These are phyloP conservation scores for Fusarium phyllophilum DNA, from an alignment of 2,329 filamentous ascomycete genomes.

Conservation along the genomic window DNA sequence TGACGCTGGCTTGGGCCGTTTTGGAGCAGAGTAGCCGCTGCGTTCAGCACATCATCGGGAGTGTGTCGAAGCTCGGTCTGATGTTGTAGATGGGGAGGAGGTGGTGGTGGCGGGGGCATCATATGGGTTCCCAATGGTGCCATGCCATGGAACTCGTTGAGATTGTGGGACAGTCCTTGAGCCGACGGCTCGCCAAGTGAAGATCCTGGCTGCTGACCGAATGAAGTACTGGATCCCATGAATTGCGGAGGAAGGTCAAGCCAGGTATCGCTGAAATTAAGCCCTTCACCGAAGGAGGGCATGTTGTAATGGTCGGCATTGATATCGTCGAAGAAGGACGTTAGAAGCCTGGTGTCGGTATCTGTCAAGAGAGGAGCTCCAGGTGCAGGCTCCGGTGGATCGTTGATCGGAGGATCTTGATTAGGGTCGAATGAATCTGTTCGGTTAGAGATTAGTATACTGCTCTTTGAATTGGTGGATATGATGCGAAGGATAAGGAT, in stretches of 20 bases:
- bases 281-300: slow-evolving; percentile 61
- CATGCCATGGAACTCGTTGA: slow-evolving; percentile 35
- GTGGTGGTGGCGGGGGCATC: slow-evolving; percentile 51
- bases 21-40: slow-evolving; percentile 64
- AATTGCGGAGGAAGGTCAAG: slow-evolving; percentile 70
- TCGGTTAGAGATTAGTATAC: slow-evolving; percentile 42
- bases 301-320: slow-evolving; percentile 61
- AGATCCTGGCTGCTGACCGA: slow-evolving; percentile 61
- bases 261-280: slow-evolving; percentile 63
- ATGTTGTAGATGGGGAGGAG: slow-evolving; percentile 39
- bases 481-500: neutral
- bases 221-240: slow-evolving; percentile 72
- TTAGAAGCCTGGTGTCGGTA: slow-evolving; percentile 67
- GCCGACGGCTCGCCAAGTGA: slow-evolving; percentile 40
- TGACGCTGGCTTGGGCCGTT: slow-evolving; percentile 50
- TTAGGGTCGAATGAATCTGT: slow-evolving; percentile 58
- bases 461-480: neutral
- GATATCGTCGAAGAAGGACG: slow-evolving; percentile 66
- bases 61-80: slow-evolving; percentile 47
- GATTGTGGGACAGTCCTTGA: slow-evolving; percentile 34
- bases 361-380: slow-evolving; percentile 74
- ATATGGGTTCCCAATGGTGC: slow-evolving; percentile 45
- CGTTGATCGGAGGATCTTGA: slow-evolving; percentile 58
- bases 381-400: slow-evolving; percentile 70
- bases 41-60: slow-evolving; percentile 65